phyloP scores from a whole-genome alignment of 1,284 basidiomycete species.

The Heterobasidion parviporum region DNA sequence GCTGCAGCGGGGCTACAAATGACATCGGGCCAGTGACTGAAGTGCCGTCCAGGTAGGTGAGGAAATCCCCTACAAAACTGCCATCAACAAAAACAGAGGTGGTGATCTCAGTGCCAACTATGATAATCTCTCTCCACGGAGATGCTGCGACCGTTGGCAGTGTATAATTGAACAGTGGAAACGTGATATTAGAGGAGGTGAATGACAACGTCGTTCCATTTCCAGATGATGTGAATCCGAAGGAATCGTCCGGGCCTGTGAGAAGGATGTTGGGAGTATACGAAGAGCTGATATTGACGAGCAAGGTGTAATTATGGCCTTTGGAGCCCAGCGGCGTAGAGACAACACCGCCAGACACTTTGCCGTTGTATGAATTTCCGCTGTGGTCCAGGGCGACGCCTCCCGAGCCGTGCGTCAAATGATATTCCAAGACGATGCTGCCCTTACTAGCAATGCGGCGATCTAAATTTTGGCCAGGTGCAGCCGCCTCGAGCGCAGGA shows the following conservation, averaged over 20 bases:
- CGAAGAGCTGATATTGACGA: conserved; percentile 13
- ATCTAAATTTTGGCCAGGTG: conserved; percentile 23
- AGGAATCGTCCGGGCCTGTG: conserved; percentile 16
- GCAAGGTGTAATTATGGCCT: conserved; percentile 25
- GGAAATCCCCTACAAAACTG: conserved; percentile 15
- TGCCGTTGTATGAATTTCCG: conserved; percentile 17
- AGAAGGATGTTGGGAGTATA: conserved; percentile 12
- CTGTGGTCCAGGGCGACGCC: conserved; percentile 12
- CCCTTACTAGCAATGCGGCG: conserved; percentile 15
- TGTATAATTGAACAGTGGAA: conserved; percentile 15
- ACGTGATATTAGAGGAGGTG: conserved; percentile 17
- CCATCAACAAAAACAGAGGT: conserved; percentile 17
- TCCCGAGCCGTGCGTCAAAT: conserved; percentile 3
- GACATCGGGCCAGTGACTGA: conserved; percentile 15
- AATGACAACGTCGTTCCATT: conserved; percentile 16
- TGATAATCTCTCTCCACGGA: conserved; percentile 10
- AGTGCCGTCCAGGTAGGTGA: conserved; percentile 14
- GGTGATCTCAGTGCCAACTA: conserved; percentile 15
- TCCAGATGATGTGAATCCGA: conserved; percentile 9
- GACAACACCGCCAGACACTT: conserved; percentile 8
- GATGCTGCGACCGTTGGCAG: conserved; percentile 2
- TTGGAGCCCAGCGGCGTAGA: conserved; percentile 24
- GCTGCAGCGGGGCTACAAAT: conserved; percentile 17
- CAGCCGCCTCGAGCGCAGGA: conserved; percentile 18
- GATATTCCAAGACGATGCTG: conserved; percentile 15